Evolutionary conservation across 2,329 filamentous ascomycete species (phyloP).

Genomic region (Sporothrix protearum): DNA sequence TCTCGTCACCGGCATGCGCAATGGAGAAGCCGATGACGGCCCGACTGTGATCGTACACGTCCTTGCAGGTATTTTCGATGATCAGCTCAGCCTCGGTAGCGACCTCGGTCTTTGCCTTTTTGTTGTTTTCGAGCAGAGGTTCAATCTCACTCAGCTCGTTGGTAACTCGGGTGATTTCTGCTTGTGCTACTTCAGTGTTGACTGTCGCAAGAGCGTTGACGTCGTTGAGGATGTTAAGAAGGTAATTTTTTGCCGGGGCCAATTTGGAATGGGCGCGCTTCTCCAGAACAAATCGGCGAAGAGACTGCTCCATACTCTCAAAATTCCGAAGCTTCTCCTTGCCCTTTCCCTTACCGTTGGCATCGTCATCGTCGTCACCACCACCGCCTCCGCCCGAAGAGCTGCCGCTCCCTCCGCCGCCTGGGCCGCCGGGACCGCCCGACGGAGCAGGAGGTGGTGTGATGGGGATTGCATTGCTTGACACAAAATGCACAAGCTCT

Average conservation of each 20-base stretch:
- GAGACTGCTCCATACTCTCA: constrained; percentile 78
- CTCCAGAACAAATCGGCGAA: constrained; percentile 90
- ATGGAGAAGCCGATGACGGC: constrained; percentile 73
- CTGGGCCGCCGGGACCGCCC: constrained; percentile 53
- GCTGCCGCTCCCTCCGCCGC: constrained; percentile 52
- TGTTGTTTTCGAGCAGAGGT: constrained; percentile 78
- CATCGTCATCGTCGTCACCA: constrained; percentile 51
- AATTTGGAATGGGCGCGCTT: constrained; percentile 94
- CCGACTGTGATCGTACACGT: constrained; percentile 81
- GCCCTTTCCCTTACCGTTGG: constrained; percentile 78
- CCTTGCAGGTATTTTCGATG: constrained; percentile 79
- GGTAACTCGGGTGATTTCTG: constrained; percentile 78
- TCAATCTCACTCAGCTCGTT: constrained; percentile 78
- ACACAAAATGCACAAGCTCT: constrained; percentile 96
- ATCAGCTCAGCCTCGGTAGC: constrained; percentile 75
- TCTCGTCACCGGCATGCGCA: constrained; percentile 66
- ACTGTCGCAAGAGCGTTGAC: constrained; percentile 77
- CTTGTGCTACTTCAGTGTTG: constrained; percentile 81
- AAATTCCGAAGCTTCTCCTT: constrained; percentile 88
- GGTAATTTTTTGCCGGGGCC: constrained; percentile 90
- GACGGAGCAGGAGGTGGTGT: constrained; percentile 55
- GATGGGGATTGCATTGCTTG: constrained; percentile 88
- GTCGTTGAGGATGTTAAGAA: constrained; percentile 88
- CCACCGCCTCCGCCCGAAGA: constrained; percentile 55
- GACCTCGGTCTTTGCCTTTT: constrained; percentile 73